Evolutionary conservation across 164 flowering plant species (phyloP), one percentile per base, ranked within the genome.

Genomic region (Stephania yunnanensis): DNA sequence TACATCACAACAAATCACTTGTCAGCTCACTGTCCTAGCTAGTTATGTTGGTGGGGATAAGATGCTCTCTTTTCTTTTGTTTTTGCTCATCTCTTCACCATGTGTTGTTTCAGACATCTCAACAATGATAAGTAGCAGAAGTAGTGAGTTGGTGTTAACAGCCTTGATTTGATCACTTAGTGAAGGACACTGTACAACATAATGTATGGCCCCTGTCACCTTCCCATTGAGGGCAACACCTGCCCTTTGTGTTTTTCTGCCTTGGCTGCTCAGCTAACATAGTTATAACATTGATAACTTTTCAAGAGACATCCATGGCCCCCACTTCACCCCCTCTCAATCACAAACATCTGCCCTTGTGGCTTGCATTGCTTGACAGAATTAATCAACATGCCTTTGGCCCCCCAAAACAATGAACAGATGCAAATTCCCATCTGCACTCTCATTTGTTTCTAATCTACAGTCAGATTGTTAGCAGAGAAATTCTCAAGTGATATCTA

Each of bases 241-340:
- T 58, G 65, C 65, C 22, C 66, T 61, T 61, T 48, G n/a, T 61
- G 66, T 61, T 9, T 61, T 25, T 61, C 66, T 61, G 66, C 66
- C 20, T 61, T 61, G 66, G 66, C 66, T 61, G 29, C 66, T 61
- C 66, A 19, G 66, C 66, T 61, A 61, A 7, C 20, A 17, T 25
- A 15, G 20, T 61, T 36, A 36, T 36, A 36, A 36, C 42, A 25
- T 61, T n/a, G 29, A 20, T 22, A 61, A 61, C 66, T 61, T 61
- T 61, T 7, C 66, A 61, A 19, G 66, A 20, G 6, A 61, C 20
- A 61, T 61, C 7, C 19, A 61, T 17, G 66, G 66, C 66, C 66
- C 66, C 66, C 66, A 2, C 65, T n/a, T 1, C 9, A 7, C n/a
- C 66, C 22, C 66, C 20, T 61, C 66, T n/a, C 66, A n/a, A 61